Evolutionary conservation across 345 rosid species (phyloP).

Genomic region (Carallia pectinifolia): DNA sequence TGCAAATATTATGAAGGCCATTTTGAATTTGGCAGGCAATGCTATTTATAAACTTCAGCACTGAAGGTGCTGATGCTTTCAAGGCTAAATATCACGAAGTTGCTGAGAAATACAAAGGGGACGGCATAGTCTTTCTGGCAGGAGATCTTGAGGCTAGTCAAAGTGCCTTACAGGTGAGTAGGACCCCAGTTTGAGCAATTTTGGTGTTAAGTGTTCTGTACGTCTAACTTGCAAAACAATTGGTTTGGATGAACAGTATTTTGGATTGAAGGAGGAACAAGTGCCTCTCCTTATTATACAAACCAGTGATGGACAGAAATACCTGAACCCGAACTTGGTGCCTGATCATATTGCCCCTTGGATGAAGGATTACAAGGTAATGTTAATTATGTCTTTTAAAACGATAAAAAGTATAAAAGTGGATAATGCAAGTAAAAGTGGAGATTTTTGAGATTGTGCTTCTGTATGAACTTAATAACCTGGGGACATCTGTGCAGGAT

Average conservation of each 20-base stretch:
- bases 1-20: neutral
- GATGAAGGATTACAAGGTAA: conserved; percentile 84
- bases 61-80: conserved; percentile 54
- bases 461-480: no score
- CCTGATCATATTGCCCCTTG: conserved; percentile 73
- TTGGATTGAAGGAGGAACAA: conserved; percentile 83
- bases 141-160: conserved; percentile 89
- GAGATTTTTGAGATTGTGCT: no score
- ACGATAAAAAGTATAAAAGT: neutral
- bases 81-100: conserved; percentile 65
- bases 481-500: conserved; percentile 44
- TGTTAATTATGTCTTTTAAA: neutral
- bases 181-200: conserved; percentile 3
- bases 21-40: conserved; percentile 52
- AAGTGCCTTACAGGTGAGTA: conserved; percentile 79
- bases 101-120: conserved; percentile 71
- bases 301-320: conserved; percentile 68
- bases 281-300: conserved; percentile 76
- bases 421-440: no score
- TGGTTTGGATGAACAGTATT: conserved; percentile 57
- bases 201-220: neutral
- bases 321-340: conserved; percentile 65
- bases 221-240: neutral
- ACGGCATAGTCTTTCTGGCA: conserved; percentile 65
- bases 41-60: conserved; percentile 74